Conservation (phyloP, 805 yeast genomes). For the Metschnikowia colocasiae region DNA sequence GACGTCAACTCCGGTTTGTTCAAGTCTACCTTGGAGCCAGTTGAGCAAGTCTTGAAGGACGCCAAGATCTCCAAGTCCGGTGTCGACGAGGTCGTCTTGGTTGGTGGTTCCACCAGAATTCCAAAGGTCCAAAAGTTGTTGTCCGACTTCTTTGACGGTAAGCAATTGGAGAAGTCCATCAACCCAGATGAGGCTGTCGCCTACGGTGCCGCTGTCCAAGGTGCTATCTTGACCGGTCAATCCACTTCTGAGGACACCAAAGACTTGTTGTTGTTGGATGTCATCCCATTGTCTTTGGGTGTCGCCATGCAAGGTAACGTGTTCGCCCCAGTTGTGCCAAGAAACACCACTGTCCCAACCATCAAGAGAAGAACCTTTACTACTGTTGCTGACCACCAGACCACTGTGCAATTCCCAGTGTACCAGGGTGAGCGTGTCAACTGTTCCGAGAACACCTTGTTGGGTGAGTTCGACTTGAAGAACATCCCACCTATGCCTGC, state of each 20-base stretch:
- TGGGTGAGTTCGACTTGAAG: slow-evolving; percentile 50
- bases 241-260: slow-evolving; percentile 48
- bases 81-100: slow-evolving; percentile 91
- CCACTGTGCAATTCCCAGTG: slow-evolving; percentile 49
- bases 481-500: slow-evolving; percentile 50
- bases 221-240: slow-evolving; percentile 58
- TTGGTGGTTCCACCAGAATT: slow-evolving; percentile 99
- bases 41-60: slow-evolving; percentile 92
- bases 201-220: slow-evolving; percentile 99
- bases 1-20: slow-evolving; percentile 90
- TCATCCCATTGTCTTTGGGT: slow-evolving; percentile 49
- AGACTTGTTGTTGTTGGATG: slow-evolving; percentile 49
- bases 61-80: slow-evolving; percentile 84
- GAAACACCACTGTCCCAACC: slow-evolving; percentile 51
- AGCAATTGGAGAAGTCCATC: slow-evolving; percentile 94
- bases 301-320: slow-evolving; percentile 51
- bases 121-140: slow-evolving; percentile 95
- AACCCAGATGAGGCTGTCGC: slow-evolving; percentile 99
- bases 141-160: slow-evolving; percentile 87
- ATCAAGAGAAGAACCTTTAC: slow-evolving; percentile 51
- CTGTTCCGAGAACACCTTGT: slow-evolving; percentile 49
- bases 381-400: slow-evolving; percentile 50
- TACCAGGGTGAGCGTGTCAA: slow-evolving; percentile 52
- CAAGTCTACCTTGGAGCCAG: slow-evolving; percentile 93
- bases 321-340: slow-evolving; percentile 49